These are phyloP conservation scores for Rehmannia glutinosa DNA, from an alignment of 257 asterid species.

Conservation along the genomic window DNA sequence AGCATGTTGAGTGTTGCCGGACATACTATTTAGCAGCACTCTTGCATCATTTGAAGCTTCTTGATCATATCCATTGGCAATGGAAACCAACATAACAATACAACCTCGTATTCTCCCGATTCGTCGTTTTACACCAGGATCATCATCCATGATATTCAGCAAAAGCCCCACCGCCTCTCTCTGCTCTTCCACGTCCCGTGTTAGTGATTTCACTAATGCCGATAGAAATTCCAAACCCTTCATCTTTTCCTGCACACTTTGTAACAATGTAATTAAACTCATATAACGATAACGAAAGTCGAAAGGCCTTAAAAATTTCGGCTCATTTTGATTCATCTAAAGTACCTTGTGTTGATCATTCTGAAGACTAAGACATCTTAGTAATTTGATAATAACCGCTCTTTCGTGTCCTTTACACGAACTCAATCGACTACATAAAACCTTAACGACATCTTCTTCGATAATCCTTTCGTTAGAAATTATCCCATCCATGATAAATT, in stretches of 20 bases:
- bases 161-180: constrained; percentile 77
- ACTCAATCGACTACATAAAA: constrained; percentile 42
- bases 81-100: constrained; percentile 69
- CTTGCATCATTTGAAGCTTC: constrained; percentile 59
- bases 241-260: constrained; percentile 77
- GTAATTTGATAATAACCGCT: constrained; percentile 39
- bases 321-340: not conserved
- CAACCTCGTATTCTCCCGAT: constrained; percentile 76
- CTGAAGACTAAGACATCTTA: constrained; percentile 36
- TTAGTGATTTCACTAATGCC: constrained; percentile 57
- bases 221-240: constrained; percentile 47
- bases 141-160: constrained; percentile 39
- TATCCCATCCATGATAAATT: constrained; percentile 39
- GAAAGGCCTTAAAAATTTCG: not conserved
- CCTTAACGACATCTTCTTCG: constrained; percentile 48
- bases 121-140: constrained; percentile 44
- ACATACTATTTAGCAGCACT: constrained; percentile 48
- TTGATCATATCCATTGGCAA: constrained; percentile 51
- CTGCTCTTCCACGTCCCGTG: constrained; percentile 61
- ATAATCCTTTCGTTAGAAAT: constrained; percentile 31
- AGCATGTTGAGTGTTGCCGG: constrained; percentile 73
- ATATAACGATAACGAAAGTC: not conserved
- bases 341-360: constrained; percentile 58
- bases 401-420: constrained; percentile 44
- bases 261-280: constrained; percentile 23